phyloP scores from a whole-genome alignment of 129 eudicot genomes.

The Calendula officinalis region DNA sequence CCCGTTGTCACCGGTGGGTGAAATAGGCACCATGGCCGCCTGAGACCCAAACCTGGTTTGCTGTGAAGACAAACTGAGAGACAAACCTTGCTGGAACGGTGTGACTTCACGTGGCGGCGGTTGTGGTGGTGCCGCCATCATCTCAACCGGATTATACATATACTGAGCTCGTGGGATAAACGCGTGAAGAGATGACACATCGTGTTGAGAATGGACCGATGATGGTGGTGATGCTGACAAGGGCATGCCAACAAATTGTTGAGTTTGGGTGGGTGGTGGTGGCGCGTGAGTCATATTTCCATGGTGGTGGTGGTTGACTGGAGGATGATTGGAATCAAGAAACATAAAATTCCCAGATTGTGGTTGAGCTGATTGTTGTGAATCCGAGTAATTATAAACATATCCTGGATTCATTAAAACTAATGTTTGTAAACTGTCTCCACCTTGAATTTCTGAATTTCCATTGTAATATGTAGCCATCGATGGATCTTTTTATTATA shows the following conservation, averaged over 20 bases:
- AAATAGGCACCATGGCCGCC: constrained; percentile 29
- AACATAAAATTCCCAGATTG: constrained; percentile 49
- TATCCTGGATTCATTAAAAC: constrained; percentile 78
- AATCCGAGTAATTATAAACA: constrained; percentile 55
- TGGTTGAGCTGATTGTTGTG: constrained; percentile 42
- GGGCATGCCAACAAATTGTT: constrained; percentile 74
- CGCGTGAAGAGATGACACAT: constrained; percentile 46
- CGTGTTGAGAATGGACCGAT: constrained; percentile 54
- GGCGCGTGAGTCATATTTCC: constrained; percentile 48
- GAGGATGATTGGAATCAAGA: constrained; percentile 48
- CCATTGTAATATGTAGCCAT: constrained; percentile 85
- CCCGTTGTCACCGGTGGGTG: constrained; percentile 38
- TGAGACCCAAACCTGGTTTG: constrained; percentile 49
- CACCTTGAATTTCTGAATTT: constrained; percentile 66
- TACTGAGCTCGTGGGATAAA: constrained; percentile 62
- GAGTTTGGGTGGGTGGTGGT: constrained; percentile 44
- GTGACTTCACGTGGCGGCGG: constrained; percentile 46
- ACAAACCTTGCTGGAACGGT: constrained; percentile 77
- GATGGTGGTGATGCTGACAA: constrained; percentile 47
- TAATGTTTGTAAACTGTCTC: constrained; percentile 69
- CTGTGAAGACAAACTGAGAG: constrained; percentile 68
- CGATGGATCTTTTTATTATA: background rate
- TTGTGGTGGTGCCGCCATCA: constrained; percentile 46
- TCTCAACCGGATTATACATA: constrained; percentile 54
- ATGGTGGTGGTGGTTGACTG: constrained; percentile 19